Conservation (phyloP, 2,329 filamentous ascomycete genomes). For the Ophiocordyceps camponoti-floridani region DNA sequence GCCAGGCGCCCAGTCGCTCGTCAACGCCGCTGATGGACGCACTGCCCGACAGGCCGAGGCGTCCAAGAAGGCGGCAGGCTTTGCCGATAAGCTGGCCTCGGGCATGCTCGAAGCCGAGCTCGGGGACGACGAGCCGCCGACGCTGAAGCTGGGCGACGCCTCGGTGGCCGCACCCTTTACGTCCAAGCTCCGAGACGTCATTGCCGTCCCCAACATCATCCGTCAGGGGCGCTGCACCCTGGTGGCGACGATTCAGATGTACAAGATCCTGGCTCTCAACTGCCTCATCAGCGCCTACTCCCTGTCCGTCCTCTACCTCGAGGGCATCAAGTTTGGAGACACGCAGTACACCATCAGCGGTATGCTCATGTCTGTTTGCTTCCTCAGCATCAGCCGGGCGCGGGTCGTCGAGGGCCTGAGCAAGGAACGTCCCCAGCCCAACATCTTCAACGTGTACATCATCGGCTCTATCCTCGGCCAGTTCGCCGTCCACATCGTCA, state of each 20-base stretch:
- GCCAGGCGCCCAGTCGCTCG: conserved; percentile 41
- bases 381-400: conserved; percentile 93
- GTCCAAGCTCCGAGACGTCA: conserved; percentile 89
- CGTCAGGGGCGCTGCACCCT: conserved; percentile 94
- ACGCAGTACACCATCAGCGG: conserved; percentile 96
- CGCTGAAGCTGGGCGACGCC: conserved; percentile 91
- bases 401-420: conserved; percentile 90
- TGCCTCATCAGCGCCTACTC: conserved; percentile 97
- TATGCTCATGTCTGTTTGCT: conserved; percentile 99
- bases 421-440: conserved; percentile 92
- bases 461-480: conserved; percentile 94
- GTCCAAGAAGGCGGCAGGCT: conserved; percentile 52
- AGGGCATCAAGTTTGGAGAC: conserved; percentile 98
- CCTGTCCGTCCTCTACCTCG: conserved; percentile 85
- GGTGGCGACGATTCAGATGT: conserved; percentile 98
- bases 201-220: conserved; percentile 96
- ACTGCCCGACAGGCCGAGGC: conserved; percentile 32
- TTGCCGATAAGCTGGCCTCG: conserved; percentile 74
- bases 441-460: conserved; percentile 98
- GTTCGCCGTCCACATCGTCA: conserved; percentile 88
- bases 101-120: conserved; percentile 84
- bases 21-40: conserved; percentile 7
- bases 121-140: conserved; percentile 78
- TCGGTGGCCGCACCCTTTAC: conserved; percentile 96
- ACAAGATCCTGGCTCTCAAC: conserved; percentile 97